Evolutionary conservation across 179 eudicot species (phyloP), one percentile per base, ranked within the genome.

Genomic region (Spergularia azorica): DNA sequence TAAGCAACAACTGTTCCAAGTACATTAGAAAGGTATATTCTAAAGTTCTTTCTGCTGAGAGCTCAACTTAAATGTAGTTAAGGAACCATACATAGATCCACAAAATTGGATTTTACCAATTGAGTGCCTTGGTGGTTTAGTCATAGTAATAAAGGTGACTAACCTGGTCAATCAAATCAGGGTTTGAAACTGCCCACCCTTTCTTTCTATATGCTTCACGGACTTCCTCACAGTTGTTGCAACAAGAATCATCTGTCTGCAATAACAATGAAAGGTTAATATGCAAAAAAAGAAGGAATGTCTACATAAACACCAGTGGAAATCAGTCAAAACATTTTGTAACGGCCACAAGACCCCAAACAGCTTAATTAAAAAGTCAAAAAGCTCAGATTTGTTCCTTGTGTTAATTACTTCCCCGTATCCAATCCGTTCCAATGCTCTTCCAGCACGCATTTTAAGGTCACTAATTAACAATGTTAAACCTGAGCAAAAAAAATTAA

Each of bases 111-210:
- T 51, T 51, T 15, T 39, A 51, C 38, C 68, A 54, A 11, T 36
- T 8, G 56, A 10, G 39, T 8, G 15, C 12, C 21, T 0, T 20
- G 17, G 63, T 15, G 32, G 10, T 32, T 78, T 32, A 21, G 70
- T 39, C 32, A 36, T 48, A 8, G 63, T 57, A 56, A 38, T 18
- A 56, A n/a, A 38, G 39, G 17, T 15, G 41, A 62, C 82, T 51
- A 75, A 95, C 99, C 99, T 96, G 99, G 84, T 96, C 99, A 76
- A 96, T 84, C 71, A 91, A 63, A 86, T 96, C 99, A 67, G 91
- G 86, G 72, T 96, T 89, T 66, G 98, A 80, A 71, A 96, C 57
- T 68, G 92, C 98, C 99, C 99, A 96, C 67, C 99, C 98, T 83
- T 83, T 90, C 79, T 86, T 94, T 59, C 92, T 86, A 81, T 96